Percentiles rank a stretch among this genome's conserved stretches.
Evolutionary conservation across 129 eudicot genomes (phyloP).

Genomic region (Dittrichia graveolens): DNA sequence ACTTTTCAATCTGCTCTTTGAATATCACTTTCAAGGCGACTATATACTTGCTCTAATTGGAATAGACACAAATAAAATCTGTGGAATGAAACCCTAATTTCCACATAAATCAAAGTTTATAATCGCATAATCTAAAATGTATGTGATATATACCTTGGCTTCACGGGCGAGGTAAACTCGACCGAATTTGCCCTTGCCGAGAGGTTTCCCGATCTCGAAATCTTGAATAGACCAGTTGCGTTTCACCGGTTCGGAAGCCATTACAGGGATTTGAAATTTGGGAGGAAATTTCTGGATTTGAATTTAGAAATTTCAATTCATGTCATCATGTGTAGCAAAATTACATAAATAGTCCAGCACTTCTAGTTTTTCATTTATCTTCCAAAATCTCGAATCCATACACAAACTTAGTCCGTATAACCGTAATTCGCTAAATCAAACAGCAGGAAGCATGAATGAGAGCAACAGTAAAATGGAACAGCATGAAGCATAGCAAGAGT

Average conservation of each 20-base stretch:
- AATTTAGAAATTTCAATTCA: neutral
- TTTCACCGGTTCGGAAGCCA: conserved; percentile 35
- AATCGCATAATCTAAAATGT: neutral
- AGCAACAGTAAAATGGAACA: too few relatives aligned
- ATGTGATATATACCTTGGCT: conserved; percentile 47
- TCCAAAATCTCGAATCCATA: neutral
- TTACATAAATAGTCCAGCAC: neutral
- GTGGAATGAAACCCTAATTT: conserved; percentile 21
- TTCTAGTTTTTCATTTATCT: neutral
- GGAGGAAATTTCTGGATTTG: conserved; percentile 19
- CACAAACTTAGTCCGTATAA: neutral
- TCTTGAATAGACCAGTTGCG: conserved; percentile 59
- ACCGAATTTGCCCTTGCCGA: conserved; percentile 92
- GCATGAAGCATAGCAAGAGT: too few relatives aligned
- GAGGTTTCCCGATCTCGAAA: conserved; percentile 88
- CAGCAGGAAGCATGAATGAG: too few relatives aligned
- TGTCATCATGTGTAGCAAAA: neutral
- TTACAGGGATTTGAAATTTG: conserved; percentile 19
- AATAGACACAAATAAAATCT: conserved; percentile 3
- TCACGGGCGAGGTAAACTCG: conserved; percentile 95
- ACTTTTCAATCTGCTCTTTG: conserved; percentile 87
- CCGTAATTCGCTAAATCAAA: neutral
- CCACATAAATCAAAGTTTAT: neutral
- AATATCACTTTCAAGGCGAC: conserved; percentile 94
- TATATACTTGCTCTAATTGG: conserved; percentile 58